A percentile compares a stretch with the other conserved stretches of the same genome.
Conservation (phyloP, 1,284 basidiomycete genomes). For the Tylopilus sp. region DNA sequence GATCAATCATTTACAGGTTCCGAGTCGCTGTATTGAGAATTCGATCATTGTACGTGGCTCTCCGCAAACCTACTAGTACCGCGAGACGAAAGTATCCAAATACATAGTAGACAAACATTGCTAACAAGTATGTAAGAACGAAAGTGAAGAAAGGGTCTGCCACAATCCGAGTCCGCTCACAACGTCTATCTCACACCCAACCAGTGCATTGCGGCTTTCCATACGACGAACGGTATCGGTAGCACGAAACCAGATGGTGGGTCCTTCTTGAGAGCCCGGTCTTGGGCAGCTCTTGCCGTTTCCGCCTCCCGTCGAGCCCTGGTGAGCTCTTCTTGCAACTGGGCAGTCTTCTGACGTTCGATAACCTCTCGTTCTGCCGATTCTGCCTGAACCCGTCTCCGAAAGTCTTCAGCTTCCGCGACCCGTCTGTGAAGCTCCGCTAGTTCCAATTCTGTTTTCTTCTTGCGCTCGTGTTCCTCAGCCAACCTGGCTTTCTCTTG, state of each 20-base stretch:
- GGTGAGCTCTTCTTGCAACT: slow-evolving; percentile 33
- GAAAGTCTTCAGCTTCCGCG: slow-evolving; percentile 28
- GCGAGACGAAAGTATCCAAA: slow-evolving; percentile 9
- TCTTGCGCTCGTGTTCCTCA: slow-evolving; percentile 33
- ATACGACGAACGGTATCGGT: slow-evolving; percentile 35
- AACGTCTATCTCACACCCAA: slow-evolving; percentile 26
- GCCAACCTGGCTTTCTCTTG: slow-evolving; percentile 31
- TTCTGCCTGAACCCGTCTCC: slow-evolving; percentile 29
- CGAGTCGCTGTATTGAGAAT: too few relatives aligned
- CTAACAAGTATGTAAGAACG: not conserved
- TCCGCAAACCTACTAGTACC: not conserved
- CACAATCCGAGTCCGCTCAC: not conserved
- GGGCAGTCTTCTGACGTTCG: slow-evolving; percentile 28
- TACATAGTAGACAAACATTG: slow-evolving; percentile 19
- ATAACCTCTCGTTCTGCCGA: slow-evolving; percentile 25
- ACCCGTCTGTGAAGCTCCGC: slow-evolving; percentile 27
- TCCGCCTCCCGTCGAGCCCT: slow-evolving; percentile 31
- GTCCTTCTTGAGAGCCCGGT: slow-evolving; percentile 26
- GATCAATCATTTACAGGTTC: too few relatives aligned
- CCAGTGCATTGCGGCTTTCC: slow-evolving; percentile 33
- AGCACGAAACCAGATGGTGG: slow-evolving; percentile 28
- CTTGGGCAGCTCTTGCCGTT: slow-evolving; percentile 23
- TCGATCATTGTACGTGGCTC: slow-evolving; percentile 10
- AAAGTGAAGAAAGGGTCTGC: not conserved
- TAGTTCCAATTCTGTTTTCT: slow-evolving; percentile 26